Percentiles rank a stretch among this genome's conserved stretches.
These are phyloP conservation scores for Crucihimalaya himalaica DNA, from an alignment of 345 rosid genomes.

Conservation along the genomic window DNA sequence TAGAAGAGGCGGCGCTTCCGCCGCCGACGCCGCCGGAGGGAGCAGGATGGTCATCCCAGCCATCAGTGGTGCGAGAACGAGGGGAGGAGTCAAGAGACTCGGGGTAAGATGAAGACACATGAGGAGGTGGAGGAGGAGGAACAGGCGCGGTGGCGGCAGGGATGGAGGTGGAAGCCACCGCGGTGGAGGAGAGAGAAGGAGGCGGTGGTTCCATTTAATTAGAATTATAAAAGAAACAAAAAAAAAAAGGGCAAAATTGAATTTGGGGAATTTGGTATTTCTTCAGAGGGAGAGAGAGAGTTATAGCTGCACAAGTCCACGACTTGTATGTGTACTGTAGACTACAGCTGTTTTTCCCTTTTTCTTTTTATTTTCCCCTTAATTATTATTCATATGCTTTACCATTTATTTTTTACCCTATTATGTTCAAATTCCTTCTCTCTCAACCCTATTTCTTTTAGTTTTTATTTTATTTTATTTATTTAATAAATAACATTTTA, in stretches of 20 bases:
- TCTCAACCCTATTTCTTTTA: neutral
- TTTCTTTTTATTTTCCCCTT: neutral
- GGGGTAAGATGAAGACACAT: conserved; percentile 39
- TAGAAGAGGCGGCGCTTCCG: conserved; percentile 46
- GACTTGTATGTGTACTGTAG: conserved; percentile 21
- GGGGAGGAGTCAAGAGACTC: conserved; percentile 80
- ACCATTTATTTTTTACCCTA: neutral
- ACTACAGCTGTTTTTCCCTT: conserved; percentile 30
- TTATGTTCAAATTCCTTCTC: neutral
- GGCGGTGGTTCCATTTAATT: conserved; percentile 38
- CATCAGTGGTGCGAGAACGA: conserved; percentile 76
- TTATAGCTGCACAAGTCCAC: conserved; percentile 28
- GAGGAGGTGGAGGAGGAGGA: conserved; percentile 17
- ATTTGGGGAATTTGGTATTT: conserved; percentile 16
- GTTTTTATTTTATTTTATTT: neutral
- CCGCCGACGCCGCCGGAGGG: conserved; percentile 33
- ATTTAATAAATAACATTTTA: neutral
- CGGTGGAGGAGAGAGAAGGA: conserved; percentile 29
- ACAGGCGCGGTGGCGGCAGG: conserved; percentile 34
- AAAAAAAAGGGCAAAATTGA: conserved; percentile 13
- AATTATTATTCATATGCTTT: too few relatives aligned
- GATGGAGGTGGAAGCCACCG: conserved; percentile 33
- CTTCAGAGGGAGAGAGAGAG: neutral
- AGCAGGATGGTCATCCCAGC: conserved; percentile 59
- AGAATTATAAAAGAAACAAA: neutral